These are phyloP conservation scores for Nakaseomyces kungkrabaensis DNA, from an alignment of 1,139 yeast species.

Conservation along the genomic window DNA sequence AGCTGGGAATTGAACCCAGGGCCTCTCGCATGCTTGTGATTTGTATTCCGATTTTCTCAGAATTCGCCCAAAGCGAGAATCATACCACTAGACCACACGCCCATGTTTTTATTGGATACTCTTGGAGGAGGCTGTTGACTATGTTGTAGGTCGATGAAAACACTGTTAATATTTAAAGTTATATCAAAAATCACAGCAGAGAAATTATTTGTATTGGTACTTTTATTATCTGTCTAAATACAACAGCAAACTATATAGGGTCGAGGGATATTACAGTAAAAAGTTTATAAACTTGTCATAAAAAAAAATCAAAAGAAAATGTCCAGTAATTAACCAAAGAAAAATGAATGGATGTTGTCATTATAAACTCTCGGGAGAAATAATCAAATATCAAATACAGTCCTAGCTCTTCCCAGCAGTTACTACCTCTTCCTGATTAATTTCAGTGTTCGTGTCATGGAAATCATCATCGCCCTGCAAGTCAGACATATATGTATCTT, in stretches of 20 bases:
- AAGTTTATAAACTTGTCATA: not conserved
- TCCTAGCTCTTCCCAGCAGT: not conserved
- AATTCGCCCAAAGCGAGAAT: constrained; percentile 7
- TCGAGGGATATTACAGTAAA: not conserved
- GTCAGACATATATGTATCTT: constrained; percentile 1
- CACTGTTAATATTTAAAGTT: too few species aligned
- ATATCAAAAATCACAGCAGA: too few species aligned
- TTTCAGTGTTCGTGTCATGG: constrained; percentile 2
- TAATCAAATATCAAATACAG: not conserved
- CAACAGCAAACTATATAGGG: not conserved
- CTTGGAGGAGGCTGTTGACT: too few species aligned
- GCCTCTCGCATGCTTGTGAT: constrained; percentile 8
- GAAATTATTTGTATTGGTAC: not conserved
- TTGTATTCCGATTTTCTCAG: not conserved
- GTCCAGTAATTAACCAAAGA: not conserved
- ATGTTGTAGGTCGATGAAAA: too few species aligned
- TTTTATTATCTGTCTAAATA: not conserved
- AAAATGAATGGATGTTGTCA: not conserved
- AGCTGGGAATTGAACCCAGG: constrained; percentile 8
- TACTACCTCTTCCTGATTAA: not conserved
- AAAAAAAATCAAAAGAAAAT: not conserved
- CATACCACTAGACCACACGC: constrained; percentile 8
- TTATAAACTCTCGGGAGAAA: not conserved
- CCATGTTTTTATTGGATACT: not conserved
- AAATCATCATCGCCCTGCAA: constrained; percentile 4